Evolutionary conservation across 1,284 basidiomycete genomes (phyloP).

Genomic region (Thelephora terrestris): DNA sequence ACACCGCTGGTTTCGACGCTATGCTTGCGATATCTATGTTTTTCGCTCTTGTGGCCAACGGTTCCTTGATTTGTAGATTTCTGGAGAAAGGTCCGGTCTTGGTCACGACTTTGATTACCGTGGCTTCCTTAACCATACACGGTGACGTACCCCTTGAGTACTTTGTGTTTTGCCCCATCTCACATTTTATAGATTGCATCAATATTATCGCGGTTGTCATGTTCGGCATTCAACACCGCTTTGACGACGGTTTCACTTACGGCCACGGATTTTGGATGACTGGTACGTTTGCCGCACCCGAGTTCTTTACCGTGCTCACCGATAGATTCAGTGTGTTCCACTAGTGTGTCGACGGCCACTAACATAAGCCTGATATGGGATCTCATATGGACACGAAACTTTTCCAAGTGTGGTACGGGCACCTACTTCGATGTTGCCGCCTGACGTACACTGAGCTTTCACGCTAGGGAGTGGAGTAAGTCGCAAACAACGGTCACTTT

Average conservation of each 20-base stretch:
- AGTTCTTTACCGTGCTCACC: neutral
- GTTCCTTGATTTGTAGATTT: slow-evolving; percentile 61
- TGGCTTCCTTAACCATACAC: slow-evolving; percentile 54
- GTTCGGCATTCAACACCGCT: slow-evolving; percentile 59
- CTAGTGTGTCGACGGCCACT: slow-evolving; percentile 54
- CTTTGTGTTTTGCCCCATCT: neutral
- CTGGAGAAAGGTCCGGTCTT: slow-evolving; percentile 51
- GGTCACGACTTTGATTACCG: slow-evolving; percentile 52
- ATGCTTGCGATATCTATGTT: slow-evolving; percentile 60
- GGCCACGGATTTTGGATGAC: slow-evolving; percentile 73
- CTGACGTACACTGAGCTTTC: neutral
- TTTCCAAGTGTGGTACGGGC: slow-evolving; percentile 54
- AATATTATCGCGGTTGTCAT: slow-evolving; percentile 52
- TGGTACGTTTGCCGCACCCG: neutral
- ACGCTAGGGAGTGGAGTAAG: slow-evolving; percentile 65
- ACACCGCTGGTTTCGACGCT: slow-evolving; percentile 50
- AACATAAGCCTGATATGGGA: slow-evolving; percentile 67
- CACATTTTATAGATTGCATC: slow-evolving; percentile 41
- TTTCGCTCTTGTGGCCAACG: slow-evolving; percentile 62
- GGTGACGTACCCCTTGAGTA: slow-evolving; percentile 31
- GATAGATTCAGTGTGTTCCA: slow-evolving; percentile 49
- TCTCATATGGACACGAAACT: slow-evolving; percentile 49
- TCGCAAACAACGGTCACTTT: slow-evolving; percentile 66
- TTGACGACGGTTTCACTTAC: slow-evolving; percentile 63
- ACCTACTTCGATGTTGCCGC: neutral